Percentiles rank a stretch among this genome's conserved stretches.
Conservation (phyloP, 2,329 filamentous ascomycete genomes). For the Fusarium stilboides region DNA sequence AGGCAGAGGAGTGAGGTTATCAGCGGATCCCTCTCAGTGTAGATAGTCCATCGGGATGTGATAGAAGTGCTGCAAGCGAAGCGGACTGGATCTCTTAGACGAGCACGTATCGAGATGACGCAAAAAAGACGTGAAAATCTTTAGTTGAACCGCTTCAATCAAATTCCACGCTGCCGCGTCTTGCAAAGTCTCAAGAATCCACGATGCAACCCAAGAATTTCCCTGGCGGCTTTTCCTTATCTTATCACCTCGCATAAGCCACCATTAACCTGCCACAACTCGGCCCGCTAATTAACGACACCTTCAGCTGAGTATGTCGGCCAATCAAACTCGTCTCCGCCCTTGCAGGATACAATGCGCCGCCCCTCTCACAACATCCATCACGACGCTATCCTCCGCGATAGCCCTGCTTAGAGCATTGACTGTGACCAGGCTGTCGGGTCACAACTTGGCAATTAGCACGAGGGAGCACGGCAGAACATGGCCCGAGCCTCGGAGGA, state of each 20-base stretch:
- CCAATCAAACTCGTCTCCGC: constrained; percentile 37
- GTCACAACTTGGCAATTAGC: constrained; percentile 24
- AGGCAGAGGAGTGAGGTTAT: constrained; percentile 4
- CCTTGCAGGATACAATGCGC: constrained; percentile 11
- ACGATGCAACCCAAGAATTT: constrained; percentile 43
- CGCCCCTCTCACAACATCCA: constrained; percentile 11
- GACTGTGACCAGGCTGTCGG: constrained; percentile 12
- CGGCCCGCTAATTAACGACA: constrained; percentile 10
- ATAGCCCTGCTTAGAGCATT: constrained; percentile 31
- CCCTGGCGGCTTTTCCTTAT: constrained; percentile 38
- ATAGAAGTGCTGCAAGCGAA: background rate
- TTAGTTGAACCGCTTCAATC: constrained; percentile 34
- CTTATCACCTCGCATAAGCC: constrained; percentile 43
- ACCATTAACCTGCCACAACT: constrained; percentile 1
- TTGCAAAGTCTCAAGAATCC: constrained; percentile 14
- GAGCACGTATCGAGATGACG: background rate
- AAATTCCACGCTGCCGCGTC: constrained; percentile 15
- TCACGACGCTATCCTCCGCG: constrained; percentile 34
- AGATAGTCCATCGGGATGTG: background rate
- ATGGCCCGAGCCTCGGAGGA: constrained; percentile 23
- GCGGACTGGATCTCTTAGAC: background rate
- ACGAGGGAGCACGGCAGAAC: constrained; percentile 11
- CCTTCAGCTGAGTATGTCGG: constrained; percentile 19
- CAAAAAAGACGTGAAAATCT: constrained; percentile 13
- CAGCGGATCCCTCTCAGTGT: constrained; percentile 3